Percentiles rank a stretch among this genome's conserved stretches.
phyloP scores from a whole-genome alignment of 352 stramenopile genomes.

The Phytopythium ostracodes region DNA sequence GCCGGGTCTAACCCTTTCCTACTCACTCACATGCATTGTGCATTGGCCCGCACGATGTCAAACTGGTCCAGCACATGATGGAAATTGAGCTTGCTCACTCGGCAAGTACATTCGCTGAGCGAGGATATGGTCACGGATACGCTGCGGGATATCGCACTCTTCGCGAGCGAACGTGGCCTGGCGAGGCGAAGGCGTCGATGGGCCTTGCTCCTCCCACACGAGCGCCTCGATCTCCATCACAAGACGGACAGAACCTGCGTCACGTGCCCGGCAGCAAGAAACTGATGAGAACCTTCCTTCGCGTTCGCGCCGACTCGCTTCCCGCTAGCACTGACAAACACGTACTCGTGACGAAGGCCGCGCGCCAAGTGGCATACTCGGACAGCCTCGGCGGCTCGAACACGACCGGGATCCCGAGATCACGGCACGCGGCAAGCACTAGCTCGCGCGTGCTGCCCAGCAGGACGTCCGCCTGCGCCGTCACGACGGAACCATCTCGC shows the following conservation, averaged over 20 bases:
- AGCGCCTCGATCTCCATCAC: conserved; percentile 9
- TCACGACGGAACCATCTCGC: conserved; percentile 41
- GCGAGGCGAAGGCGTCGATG: background rate
- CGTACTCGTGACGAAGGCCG: conserved; percentile 75
- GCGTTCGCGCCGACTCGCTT: background rate
- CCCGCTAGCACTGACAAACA: background rate
- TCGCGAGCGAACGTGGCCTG: background rate
- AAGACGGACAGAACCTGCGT: background rate
- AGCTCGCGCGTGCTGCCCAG: conserved; percentile 56
- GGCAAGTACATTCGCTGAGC: conserved; percentile 5
- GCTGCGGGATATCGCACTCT: conserved; percentile 2
- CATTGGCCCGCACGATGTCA: background rate
- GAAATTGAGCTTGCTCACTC: background rate
- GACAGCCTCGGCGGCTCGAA: conserved; percentile 47
- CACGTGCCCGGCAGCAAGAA: background rate
- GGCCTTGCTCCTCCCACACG: background rate
- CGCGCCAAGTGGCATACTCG: conserved; percentile 48
- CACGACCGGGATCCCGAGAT: conserved; percentile 55
- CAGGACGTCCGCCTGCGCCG: conserved; percentile 39
- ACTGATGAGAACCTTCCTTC: background rate
- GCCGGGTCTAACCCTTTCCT: no score
- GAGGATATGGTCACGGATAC: conserved; percentile 6
- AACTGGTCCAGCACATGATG: background rate
- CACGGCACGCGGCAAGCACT: conserved; percentile 51
- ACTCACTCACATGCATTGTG: no score